Conservation (phyloP, 176 grass and related monocot genomes). For the Typha latifolia region DNA sequence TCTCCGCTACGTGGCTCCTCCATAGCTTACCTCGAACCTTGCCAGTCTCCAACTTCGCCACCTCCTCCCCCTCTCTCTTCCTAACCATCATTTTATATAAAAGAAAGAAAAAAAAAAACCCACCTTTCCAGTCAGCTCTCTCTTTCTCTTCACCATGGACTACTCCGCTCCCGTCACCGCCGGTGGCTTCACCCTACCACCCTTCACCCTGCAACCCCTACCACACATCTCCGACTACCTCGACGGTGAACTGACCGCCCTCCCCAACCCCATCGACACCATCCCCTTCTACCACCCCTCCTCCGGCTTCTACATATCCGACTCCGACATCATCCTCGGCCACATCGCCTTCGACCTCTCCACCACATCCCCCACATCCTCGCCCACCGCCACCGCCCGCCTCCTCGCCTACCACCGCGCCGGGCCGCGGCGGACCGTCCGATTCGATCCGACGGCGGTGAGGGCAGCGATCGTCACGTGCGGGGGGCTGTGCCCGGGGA, state of each 20-base stretch:
- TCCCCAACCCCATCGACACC: constrained; percentile 56
- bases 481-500: constrained; percentile 72
- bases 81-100: too few species aligned
- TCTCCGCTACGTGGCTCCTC: too few species aligned
- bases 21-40: too few species aligned
- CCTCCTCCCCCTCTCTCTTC: too few species aligned
- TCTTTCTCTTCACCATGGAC: too few species aligned
- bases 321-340: constrained; percentile 57
- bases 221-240: constrained; percentile 12
- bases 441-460: constrained; percentile 46
- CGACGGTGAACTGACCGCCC: neutral
- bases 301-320: constrained; percentile 67
- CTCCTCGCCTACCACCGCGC: constrained; percentile 68
- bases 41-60: too few species aligned
- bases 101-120: too few species aligned
- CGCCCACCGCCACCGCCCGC: neutral
- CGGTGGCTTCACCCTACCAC: neutral
- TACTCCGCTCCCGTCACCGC: neutral
- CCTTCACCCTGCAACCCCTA: constrained; percentile 1
- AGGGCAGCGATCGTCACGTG: constrained; percentile 82
- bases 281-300: constrained; percentile 48
- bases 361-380: constrained; percentile 21
- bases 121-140: too few species aligned
- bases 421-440: constrained; percentile 37
- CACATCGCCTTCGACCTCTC: constrained; percentile 61